Evolutionary conservation across 1,284 basidiomycete genomes (phyloP).

Genomic region (Pyrrhoderma noxium): DNA sequence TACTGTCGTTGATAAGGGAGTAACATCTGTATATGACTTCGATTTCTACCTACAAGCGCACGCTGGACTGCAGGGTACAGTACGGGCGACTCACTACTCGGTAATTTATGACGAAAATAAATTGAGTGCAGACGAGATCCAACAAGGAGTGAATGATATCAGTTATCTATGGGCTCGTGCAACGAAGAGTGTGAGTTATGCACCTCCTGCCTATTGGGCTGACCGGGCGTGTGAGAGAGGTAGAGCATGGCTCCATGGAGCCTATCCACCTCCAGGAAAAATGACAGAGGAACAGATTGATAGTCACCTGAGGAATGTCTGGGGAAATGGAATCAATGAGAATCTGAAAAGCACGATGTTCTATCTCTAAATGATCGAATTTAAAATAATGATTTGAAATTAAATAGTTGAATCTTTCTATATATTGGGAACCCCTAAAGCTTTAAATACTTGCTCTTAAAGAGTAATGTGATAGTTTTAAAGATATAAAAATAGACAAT

Average conservation of each 20-base stretch:
- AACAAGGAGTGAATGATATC: conserved; percentile 54
- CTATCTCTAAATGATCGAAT: conserved; percentile 4
- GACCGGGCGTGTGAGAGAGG: conserved; percentile 26
- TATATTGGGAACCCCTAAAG: too few relatives aligned
- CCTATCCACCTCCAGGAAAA: conserved; percentile 24
- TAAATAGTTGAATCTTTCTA: too few relatives aligned
- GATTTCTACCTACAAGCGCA: conserved; percentile 79
- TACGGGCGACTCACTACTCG: conserved; percentile 64
- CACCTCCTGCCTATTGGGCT: conserved; percentile 62
- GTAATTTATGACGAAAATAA: conserved; percentile 66
- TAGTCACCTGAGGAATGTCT: not conserved
- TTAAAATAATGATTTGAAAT: too few relatives aligned
- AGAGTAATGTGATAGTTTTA: not conserved
- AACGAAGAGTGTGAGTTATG: conserved; percentile 67
- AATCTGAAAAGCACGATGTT: conserved; percentile 10
- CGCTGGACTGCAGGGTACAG: conserved; percentile 56
- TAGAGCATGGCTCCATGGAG: conserved; percentile 22
- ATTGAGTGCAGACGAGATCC: conserved; percentile 57
- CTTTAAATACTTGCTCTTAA: not conserved
- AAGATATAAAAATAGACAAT: too few relatives aligned
- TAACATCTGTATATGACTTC: conserved; percentile 62
- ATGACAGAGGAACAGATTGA: not conserved
- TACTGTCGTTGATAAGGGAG: conserved; percentile 66
- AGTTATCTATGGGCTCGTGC: conserved; percentile 69
- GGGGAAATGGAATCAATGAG: conserved; percentile 4